These are phyloP conservation scores for Hypericum perforatum DNA, from an alignment of 345 rosid species.

Conservation along the genomic window DNA sequence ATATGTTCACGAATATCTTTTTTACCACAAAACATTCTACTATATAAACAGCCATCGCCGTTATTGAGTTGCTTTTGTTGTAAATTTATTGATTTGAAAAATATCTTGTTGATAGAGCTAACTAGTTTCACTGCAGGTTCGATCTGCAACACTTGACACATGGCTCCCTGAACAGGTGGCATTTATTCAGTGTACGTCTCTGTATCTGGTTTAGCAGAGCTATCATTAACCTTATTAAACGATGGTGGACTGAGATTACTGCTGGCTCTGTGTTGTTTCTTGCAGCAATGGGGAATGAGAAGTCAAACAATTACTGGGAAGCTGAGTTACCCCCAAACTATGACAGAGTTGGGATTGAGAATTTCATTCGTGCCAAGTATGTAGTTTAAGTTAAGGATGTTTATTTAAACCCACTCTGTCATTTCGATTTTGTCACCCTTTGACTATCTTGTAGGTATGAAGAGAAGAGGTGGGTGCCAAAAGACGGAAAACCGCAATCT, in stretches of 20 bases:
- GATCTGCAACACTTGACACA: conserved; percentile 22
- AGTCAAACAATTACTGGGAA: conserved; percentile 19
- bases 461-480: conserved; percentile 12
- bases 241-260: neutral
- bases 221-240: neutral
- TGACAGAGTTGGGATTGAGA: conserved; percentile 7
- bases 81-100: no score
- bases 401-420: neutral
- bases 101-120: no score
- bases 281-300: conserved; percentile 17
- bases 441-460: conserved; percentile 8
- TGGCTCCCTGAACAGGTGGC: conserved; percentile 27
- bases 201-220: neutral
- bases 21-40: no score
- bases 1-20: no score
- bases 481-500: conserved; percentile 22
- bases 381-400: neutral
- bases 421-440: neutral
- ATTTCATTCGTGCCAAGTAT: conserved; percentile 20
- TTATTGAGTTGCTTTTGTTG: no score
- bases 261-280: neutral
- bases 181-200: conserved; percentile 20
- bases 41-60: no score
- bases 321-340: conserved; percentile 13
- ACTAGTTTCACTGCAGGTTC: conserved; percentile 9